Conservation (phyloP, 768 basidiomycete species). For the Termitomyces sp. region DNA sequence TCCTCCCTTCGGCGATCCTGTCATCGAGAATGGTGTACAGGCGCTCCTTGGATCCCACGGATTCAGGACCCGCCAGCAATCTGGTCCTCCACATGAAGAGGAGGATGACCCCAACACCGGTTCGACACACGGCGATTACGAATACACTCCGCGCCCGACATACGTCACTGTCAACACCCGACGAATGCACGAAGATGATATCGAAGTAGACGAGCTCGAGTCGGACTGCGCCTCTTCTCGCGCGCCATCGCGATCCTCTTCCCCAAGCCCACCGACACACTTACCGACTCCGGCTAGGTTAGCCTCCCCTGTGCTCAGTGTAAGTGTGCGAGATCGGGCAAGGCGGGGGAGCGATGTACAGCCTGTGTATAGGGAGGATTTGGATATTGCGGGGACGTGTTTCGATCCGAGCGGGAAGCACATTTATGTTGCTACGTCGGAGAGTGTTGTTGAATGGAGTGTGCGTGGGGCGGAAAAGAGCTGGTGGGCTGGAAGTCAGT, state of each 20-base stretch:
- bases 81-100: slow-evolving; percentile 14
- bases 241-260: slow-evolving; percentile 30
- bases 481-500: slow-evolving; percentile 61
- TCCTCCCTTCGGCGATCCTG: slow-evolving; percentile 50
- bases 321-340: slow-evolving; percentile 2
- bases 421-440: slow-evolving; percentile 64
- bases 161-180: slow-evolving; percentile 1
- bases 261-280: slow-evolving; percentile 38
- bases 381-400: slow-evolving; percentile 67
- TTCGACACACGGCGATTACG: slow-evolving; percentile 26
- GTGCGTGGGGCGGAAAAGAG: slow-evolving; percentile 68
- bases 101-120: slow-evolving; percentile 25
- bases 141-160: slow-evolving; percentile 18
- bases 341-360: slow-evolving; percentile 2
- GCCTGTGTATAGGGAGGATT: slow-evolving; percentile 28
- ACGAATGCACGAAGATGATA: slow-evolving; percentile 27
- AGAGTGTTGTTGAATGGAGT: slow-evolving; percentile 74
- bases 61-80: slow-evolving; percentile 28
- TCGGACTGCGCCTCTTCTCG: slow-evolving; percentile 50
- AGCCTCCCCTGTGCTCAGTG: slow-evolving; percentile 4
- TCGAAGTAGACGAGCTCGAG: slow-evolving; percentile 51
- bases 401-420: slow-evolving; percentile 69
- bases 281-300: slow-evolving; percentile 10
- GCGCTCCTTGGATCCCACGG: slow-evolving; percentile 50
- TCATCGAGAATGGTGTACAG: slow-evolving; percentile 55